Percentiles rank a stretch among this genome's conserved stretches.
phyloP scores from a whole-genome alignment of 2,329 filamentous ascomycete species.

The Stachybotrys echinatus region DNA sequence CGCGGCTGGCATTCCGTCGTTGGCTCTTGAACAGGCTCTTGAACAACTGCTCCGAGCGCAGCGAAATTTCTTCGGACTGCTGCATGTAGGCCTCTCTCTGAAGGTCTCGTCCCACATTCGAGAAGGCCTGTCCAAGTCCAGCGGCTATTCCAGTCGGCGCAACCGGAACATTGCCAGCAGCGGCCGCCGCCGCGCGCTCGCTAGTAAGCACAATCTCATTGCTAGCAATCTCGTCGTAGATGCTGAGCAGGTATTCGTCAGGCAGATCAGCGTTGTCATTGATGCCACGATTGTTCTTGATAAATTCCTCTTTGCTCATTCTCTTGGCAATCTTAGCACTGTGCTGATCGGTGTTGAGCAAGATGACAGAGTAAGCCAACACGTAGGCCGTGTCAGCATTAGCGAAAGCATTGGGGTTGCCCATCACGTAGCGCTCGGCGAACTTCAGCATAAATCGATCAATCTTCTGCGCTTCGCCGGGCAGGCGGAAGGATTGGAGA shows the following conservation, averaged over 20 bases:
- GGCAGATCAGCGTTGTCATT: slow-evolving; percentile 94
- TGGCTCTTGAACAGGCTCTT: slow-evolving; percentile 90
- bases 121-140: slow-evolving; percentile 81
- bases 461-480: slow-evolving; percentile 96
- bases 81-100: slow-evolving; percentile 91
- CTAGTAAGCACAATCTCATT: slow-evolving; percentile 95
- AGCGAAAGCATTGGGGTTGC: slow-evolving; percentile 94
- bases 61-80: slow-evolving; percentile 85
- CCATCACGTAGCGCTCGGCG: slow-evolving; percentile 88
- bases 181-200: slow-evolving; percentile 83
- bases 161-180: slow-evolving; percentile 57
- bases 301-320: slow-evolving; percentile 97
- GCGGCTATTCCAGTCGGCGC: slow-evolving; percentile 70
- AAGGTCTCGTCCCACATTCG: slow-evolving; percentile 85
- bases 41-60: slow-evolving; percentile 76
- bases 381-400: slow-evolving; percentile 98
- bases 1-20: slow-evolving; percentile 68
- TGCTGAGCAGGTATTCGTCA: slow-evolving; percentile 81
- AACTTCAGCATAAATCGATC: slow-evolving; percentile 99
- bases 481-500: slow-evolving; percentile 88
- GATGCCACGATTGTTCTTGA: slow-evolving; percentile 98
- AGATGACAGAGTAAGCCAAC: slow-evolving; percentile 89
- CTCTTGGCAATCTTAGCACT: slow-evolving; percentile 76
- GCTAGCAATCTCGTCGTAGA: slow-evolving; percentile 85
- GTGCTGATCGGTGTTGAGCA: slow-evolving; percentile 95